Conservation (phyloP, 306 rosid species). For the Morella rubra region DNA sequence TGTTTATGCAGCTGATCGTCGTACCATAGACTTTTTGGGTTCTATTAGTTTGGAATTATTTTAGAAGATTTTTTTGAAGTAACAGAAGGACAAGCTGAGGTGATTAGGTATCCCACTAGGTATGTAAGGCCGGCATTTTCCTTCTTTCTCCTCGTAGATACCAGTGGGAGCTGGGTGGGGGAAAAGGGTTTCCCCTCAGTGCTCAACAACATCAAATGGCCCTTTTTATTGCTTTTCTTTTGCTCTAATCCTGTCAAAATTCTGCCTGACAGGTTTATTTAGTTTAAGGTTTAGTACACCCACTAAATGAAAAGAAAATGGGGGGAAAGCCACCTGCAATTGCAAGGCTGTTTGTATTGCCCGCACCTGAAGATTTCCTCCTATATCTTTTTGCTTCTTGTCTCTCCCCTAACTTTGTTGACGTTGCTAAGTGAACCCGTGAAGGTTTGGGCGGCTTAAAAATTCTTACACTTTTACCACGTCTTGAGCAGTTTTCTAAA, state of each 20-base stretch:
- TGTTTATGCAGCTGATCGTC: neutral
- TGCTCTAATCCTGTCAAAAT: constrained; percentile 32
- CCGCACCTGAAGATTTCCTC: constrained; percentile 28
- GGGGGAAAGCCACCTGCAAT: constrained; percentile 27
- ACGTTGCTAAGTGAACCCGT: constrained; percentile 4
- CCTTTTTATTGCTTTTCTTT: constrained; percentile 19
- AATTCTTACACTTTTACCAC: constrained; percentile 10
- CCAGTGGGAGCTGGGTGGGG: constrained; percentile 17
- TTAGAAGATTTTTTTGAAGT: neutral
- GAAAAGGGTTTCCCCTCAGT: constrained; percentile 15
- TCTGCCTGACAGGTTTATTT: constrained; percentile 35
- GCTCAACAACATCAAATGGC: constrained; percentile 33
- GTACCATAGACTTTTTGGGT: neutral
- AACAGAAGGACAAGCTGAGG: neutral
- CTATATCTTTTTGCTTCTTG: constrained; percentile 19
- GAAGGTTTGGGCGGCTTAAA: neutral
- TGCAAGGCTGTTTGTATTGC: constrained; percentile 35
- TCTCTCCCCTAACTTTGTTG: neutral
- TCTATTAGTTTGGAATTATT: neutral
- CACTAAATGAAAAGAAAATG: constrained; percentile 31
- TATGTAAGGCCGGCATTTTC: constrained; percentile 9
- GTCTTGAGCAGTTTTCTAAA: neutral
- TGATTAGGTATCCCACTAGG: neutral
- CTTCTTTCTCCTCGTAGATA: constrained; percentile 4
- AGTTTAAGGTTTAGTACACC: constrained; percentile 32